Evolutionary conservation across 345 rosid genomes (phyloP), one percentile per base, ranked within the genome.

Genomic region (Eucalyptus pauciflora): DNA sequence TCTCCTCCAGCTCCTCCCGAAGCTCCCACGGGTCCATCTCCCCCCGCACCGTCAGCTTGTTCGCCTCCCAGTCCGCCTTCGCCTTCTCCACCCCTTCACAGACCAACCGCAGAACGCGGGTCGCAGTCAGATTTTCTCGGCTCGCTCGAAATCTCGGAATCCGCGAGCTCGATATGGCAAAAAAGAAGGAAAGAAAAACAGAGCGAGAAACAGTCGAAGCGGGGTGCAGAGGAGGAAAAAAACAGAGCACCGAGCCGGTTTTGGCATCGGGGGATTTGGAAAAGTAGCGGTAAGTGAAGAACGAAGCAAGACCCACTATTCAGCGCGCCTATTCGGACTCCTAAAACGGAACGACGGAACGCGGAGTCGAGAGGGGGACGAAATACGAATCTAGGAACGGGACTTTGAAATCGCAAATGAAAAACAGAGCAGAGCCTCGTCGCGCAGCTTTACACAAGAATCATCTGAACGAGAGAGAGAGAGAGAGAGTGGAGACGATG

Each of bases 31-130:
- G 98, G 80, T 96, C 97, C 88, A 95, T 94, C n/a, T 90, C 90
- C n/a, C 98, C 99, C 1, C 51, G 29, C 20, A 96, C 95, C 41
- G 98, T 94, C 87, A 97, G 90, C 50, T 95, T 95, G 94, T 92
- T 95, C 4, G 92, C 52, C 50, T 71, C 93, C 76, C 90, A 67
- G 22, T 95, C 99, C 48, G 93, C 89, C 89, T 91, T 94, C 89
- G 94, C 98, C 17, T 88, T 87, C 89, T 96, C 95, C 85, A 94
- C 96, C 4, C 96, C 96, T 93, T 41, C 56, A 33, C 43, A 13
- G 15, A 13, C 41, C 79, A 45, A 33, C 37, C 87, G 86, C 50
- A n/a, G 46, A 20, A 29, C 86, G 62, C 16, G 67, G 33, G 22
- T 27, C 79, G n/a, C 2, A 86, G 31, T 52, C 48, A 15, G 17